Conservation (phyloP, 768 basidiomycete species). For the Strobilomyces confusus region DNA sequence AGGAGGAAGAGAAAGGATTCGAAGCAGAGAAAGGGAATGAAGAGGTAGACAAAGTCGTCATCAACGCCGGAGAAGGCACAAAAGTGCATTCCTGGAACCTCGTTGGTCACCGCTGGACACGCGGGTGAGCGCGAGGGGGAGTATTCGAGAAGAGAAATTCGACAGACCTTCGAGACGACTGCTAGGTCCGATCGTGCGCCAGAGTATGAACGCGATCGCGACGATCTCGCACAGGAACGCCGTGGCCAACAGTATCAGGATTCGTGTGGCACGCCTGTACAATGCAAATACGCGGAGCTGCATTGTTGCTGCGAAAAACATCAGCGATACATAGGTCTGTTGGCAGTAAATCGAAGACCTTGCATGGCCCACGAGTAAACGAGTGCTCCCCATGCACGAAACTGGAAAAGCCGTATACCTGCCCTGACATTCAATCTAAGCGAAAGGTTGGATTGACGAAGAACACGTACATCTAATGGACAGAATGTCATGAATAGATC, state of each 20-base stretch:
- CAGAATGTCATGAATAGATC: neutral
- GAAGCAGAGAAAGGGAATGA: constrained; percentile 30
- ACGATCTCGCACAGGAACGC: constrained; percentile 23
- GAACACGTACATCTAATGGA: constrained; percentile 20
- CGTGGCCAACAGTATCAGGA: constrained; percentile 16
- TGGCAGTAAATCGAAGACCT: constrained; percentile 13
- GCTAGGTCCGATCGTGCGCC: constrained; percentile 22
- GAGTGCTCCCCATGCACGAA: constrained; percentile 33
- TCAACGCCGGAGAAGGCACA: constrained; percentile 26
- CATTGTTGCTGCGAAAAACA: constrained; percentile 25
- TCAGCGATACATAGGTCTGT: constrained; percentile 2
- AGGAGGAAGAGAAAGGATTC: constrained; percentile 25
- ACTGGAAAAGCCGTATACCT: constrained; percentile 28
- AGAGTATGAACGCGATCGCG: constrained; percentile 25
- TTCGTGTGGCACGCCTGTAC: constrained; percentile 24
- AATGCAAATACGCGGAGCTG: constrained; percentile 32
- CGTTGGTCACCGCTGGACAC: constrained; percentile 7
- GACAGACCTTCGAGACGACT: constrained; percentile 22
- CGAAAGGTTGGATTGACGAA: neutral
- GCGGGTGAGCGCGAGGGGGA: neutral
- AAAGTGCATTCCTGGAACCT: constrained; percentile 3
- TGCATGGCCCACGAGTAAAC: constrained; percentile 30
- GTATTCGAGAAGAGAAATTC: neutral
- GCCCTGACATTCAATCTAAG: neutral
- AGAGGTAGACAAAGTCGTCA: constrained; percentile 21